Conservation (phyloP, 176 grass and related monocot genomes). For the Triticum urartu region DNA sequence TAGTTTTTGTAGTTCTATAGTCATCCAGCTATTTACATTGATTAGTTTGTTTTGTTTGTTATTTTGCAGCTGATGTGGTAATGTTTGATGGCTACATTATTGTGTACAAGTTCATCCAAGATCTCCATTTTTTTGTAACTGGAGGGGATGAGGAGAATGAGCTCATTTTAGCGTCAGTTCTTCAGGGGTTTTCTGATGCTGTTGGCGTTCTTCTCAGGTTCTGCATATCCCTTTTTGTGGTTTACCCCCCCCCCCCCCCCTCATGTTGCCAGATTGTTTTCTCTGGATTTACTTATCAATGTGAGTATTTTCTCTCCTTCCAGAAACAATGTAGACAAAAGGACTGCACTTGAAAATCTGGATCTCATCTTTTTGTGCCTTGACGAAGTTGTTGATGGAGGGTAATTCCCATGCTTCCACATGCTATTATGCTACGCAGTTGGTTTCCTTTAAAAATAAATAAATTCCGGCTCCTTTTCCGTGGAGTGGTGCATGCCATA, state of each 20-base stretch:
- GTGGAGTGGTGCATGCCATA: not conserved
- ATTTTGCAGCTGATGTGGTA: conserved; percentile 57
- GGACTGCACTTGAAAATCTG: conserved; percentile 63
- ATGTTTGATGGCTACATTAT: conserved; percentile 64
- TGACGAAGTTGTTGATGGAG: conserved; percentile 75
- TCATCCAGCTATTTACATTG: not conserved
- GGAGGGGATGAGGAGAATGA: conserved; percentile 85
- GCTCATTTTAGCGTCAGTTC: conserved; percentile 68
- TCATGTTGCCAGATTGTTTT: not conserved
- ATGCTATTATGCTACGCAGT: not conserved
- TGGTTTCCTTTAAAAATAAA: not conserved
- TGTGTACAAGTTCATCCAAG: conserved; percentile 76
- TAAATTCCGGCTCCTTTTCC: not conserved
- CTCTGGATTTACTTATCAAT: not conserved
- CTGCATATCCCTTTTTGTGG: not conserved
- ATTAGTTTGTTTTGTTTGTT: not conserved
- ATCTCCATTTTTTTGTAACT: conserved; percentile 75
- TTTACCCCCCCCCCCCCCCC: not conserved
- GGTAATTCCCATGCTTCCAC: conserved; percentile 37
- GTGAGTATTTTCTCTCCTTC: not conserved
- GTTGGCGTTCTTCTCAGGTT: conserved; percentile 57
- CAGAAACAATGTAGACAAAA: conserved; percentile 68
- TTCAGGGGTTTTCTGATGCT: conserved; percentile 70
- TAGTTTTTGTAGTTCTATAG: not conserved
- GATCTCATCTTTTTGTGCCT: conserved; percentile 78